These are phyloP conservation scores for Jatropha curcas DNA, from an alignment of 345 rosid species.

Conservation along the genomic window DNA sequence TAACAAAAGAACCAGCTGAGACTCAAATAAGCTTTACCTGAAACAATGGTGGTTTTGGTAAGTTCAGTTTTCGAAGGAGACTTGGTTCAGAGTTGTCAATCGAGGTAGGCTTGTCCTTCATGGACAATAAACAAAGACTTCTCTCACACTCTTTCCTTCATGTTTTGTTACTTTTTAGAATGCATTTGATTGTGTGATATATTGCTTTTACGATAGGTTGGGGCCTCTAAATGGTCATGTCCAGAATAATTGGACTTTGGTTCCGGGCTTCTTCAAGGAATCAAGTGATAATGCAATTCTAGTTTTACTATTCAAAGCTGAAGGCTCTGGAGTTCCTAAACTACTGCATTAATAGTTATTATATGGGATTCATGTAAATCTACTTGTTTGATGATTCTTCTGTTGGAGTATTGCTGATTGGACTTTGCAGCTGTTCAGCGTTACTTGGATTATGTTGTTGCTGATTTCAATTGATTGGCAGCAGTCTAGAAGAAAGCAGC, in stretches of 20 bases:
- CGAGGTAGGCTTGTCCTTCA: conserved; percentile 64
- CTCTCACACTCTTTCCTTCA: conserved; percentile 29
- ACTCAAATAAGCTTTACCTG: background rate
- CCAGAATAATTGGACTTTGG: conserved; percentile 51
- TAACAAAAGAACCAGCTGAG: background rate
- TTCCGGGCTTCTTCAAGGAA: conserved; percentile 51
- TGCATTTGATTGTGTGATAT: conserved; percentile 62
- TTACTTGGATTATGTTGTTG: conserved; percentile 51
- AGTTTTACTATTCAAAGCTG: conserved; percentile 25
- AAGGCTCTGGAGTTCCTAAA: conserved; percentile 59
- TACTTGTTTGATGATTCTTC: conserved; percentile 54
- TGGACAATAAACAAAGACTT: conserved; percentile 35
- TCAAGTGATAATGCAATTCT: conserved; percentile 43
- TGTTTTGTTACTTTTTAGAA: conserved; percentile 36
- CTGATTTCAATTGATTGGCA: conserved; percentile 58
- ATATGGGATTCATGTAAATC: conserved; percentile 33
- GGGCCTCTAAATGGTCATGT: conserved; percentile 48
- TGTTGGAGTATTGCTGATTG: conserved; percentile 64
- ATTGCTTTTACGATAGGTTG: conserved; percentile 72
- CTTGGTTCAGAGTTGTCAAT: conserved; percentile 42
- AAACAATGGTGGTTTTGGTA: conserved; percentile 22
- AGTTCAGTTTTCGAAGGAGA: conserved; percentile 38
- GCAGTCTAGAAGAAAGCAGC: conserved; percentile 68
- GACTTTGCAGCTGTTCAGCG: conserved; percentile 50
- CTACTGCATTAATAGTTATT: conserved; percentile 38